phyloP scores from a whole-genome alignment of 176 grass and related monocot genomes.

The Triticum aestivum region IWGSC_CS_RefSeq_v2.1 NC_057814.1:185232805-185233304 shows the following conservation, averaged over 20 bases:
- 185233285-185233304: conserved; percentile 39
- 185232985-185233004: conserved; percentile 92
- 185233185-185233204: conserved; percentile 98
- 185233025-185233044: conserved; percentile 48
- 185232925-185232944: conserved; percentile 92
- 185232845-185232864: background rate
- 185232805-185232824: background rate
- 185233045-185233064: background rate
- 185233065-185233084: background rate
- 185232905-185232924: conserved; percentile 99
- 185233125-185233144: conserved; percentile 95
- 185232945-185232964: conserved; percentile 77
- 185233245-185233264: conserved; percentile 82
- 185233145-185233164: conserved; percentile 93
- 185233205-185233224: conserved; percentile 92
- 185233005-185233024: conserved; percentile 96
- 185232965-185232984: conserved; percentile 96
- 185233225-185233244: conserved; percentile 96
- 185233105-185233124: conserved; percentile 92
- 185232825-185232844: background rate
- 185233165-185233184: conserved; percentile 97
- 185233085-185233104: conserved; percentile 47
- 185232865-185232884: conserved; percentile 71
- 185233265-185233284: conserved; percentile 93
- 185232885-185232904: conserved; percentile 79